Conservation (phyloP, 2,329 filamentous ascomycete genomes). For the Aphanocladium album region DNA sequence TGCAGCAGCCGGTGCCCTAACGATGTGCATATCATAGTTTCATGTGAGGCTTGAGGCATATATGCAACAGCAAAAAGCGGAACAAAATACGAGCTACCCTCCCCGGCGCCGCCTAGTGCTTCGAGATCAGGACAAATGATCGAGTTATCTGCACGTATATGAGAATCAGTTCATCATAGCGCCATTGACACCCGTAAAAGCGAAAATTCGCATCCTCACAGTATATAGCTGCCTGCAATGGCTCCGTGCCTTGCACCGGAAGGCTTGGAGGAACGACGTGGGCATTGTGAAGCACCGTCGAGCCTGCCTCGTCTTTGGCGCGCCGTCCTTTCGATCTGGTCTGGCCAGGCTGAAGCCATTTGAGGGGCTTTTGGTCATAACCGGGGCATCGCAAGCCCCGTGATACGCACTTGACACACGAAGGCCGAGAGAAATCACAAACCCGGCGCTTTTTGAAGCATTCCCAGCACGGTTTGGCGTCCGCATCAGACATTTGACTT, state of each 20-base stretch:
- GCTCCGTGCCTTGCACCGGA: conserved; percentile 4
- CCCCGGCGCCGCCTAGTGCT: conserved; percentile 10
- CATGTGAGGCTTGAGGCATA: conserved; percentile 9
- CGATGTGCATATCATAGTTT: conserved; percentile 15
- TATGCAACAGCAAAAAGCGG: not conserved
- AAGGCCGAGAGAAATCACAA: conserved; percentile 17
- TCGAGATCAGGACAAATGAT: conserved; percentile 19
- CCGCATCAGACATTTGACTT: not conserved
- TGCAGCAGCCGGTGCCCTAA: conserved; percentile 18
- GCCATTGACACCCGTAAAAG: not conserved
- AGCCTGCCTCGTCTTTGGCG: conserved; percentile 12
- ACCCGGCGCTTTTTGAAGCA: conserved; percentile 18
- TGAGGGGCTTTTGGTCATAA: conserved; percentile 20
- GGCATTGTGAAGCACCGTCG: not conserved
- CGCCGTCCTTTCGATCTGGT: conserved; percentile 18
- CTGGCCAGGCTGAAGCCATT: conserved; percentile 19
- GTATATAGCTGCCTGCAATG: not conserved
- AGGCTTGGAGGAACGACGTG: not conserved
- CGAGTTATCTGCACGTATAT: conserved; percentile 14
- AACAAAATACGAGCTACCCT: conserved; percentile 13
- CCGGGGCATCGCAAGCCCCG: conserved; percentile 16
- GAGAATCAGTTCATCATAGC: not conserved
- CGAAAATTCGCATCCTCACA: conserved; percentile 6
- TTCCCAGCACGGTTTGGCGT: conserved; percentile 16
- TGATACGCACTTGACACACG: conserved; percentile 15